Evolutionary conservation across 352 stramenopile genomes (phyloP), one percentile per base, ranked within the genome.

Genomic region (Phytophthora fragariaefolia): DNA sequence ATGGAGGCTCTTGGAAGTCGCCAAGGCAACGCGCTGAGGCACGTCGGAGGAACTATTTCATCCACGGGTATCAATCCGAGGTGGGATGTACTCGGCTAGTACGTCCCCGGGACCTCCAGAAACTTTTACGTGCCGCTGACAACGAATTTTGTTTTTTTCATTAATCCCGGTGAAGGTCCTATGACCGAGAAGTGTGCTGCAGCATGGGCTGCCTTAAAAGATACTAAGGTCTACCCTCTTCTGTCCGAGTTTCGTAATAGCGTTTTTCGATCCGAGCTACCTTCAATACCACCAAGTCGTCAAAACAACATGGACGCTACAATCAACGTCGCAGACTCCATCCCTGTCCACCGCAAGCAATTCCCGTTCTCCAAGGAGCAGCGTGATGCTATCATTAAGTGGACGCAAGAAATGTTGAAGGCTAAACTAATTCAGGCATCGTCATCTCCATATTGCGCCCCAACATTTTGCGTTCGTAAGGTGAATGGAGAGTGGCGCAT

Each of bases 401-500:
- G 45, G 45, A 38, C 45, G 30, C 3, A 50, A 34, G 49, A 56
- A 18, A 56, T 56, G 49, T 18, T 56, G 1, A 18, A 24, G 1
- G 49, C 49, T 6, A 45, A 30, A n/a, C 32, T 56, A n/a, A 45
- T 45, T 6, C 28, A n/a, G 30, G 17, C n/a, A 10, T 56, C 30
- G 6, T 38, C 49, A 12, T 56, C 49, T 32, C 49, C 49, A 9
- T 56, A 56, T 4, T 45, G 49, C 15, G 27, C 27, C 6, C 47
- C 47, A 27, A 54, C 26, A 23, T 54, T 54, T 22, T 43, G 47
- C 15, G 47, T 54, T 1, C 6, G n/a, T 5, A 54, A 54, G 18
- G 7, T 6, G 3, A 40, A 15, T 2, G 47, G 47, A 1, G 47
- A 54, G 7, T 54, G 47, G 47, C 24, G 47, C 13, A 43, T 54